These are phyloP conservation scores for Xylaria cubensis DNA, from an alignment of 495 filamentous ascomycete species.

Conservation along the genomic window DNA sequence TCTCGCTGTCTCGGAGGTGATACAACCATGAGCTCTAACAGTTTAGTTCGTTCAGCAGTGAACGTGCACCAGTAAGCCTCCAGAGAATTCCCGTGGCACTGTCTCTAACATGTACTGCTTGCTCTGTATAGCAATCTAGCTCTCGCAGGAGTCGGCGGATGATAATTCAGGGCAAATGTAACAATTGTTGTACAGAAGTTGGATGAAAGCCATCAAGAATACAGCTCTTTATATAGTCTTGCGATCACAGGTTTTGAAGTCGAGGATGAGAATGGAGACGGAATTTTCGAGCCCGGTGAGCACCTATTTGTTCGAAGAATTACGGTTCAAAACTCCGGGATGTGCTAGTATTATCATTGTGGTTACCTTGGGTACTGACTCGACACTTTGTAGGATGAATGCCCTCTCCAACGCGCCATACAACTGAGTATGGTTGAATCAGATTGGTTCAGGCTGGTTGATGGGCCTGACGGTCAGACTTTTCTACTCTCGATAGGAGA, in stretches of 20 bases:
- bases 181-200: constrained; percentile 27
- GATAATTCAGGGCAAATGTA: constrained; percentile 9
- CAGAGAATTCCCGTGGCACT: background rate
- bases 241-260: constrained; percentile 49
- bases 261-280: constrained; percentile 52
- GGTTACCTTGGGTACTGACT: constrained; percentile 6
- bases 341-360: constrained; percentile 5
- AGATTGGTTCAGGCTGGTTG: constrained; percentile 22
- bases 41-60: background rate
- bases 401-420: constrained; percentile 30
- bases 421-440: constrained; percentile 20
- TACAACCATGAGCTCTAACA: background rate
- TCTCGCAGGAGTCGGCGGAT: background rate
- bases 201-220: constrained; percentile 34
- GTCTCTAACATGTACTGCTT: background rate
- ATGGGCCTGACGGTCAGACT: constrained; percentile 24
- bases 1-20: constrained; percentile 7
- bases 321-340: constrained; percentile 47
- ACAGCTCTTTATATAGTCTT: constrained; percentile 45
- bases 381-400: constrained; percentile 27
- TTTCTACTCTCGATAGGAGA: constrained; percentile 24
- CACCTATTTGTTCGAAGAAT: constrained; percentile 50
- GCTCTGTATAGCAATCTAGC: background rate
- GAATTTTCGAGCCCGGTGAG: constrained; percentile 56
- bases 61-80: constrained; percentile 15